phyloP scores from a whole-genome alignment of 768 basidiomycete genomes.

The Tricholomella constricta region DNA sequence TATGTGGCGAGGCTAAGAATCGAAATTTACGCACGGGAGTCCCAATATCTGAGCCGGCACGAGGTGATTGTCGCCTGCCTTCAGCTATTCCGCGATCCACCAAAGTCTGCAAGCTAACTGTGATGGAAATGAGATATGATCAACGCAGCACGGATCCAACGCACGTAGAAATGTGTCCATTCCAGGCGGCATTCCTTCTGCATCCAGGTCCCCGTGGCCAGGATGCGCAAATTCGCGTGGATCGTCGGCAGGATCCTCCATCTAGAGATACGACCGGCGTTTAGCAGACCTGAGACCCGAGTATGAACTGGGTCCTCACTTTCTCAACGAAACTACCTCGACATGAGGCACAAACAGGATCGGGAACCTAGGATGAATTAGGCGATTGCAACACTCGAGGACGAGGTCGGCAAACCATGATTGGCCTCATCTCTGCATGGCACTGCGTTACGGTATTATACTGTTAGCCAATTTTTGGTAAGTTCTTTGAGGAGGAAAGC shows the following conservation, averaged over 20 bases:
- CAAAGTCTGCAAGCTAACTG: slow-evolving; percentile 38
- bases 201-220: slow-evolving; percentile 29
- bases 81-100: slow-evolving; percentile 36
- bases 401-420: slow-evolving; percentile 59
- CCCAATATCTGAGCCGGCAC: slow-evolving; percentile 6
- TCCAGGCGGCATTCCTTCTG: slow-evolving; percentile 36
- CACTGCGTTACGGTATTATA: slow-evolving; percentile 56
- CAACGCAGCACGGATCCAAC: slow-evolving; percentile 15
- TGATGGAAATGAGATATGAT: slow-evolving; percentile 3
- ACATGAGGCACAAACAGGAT: slow-evolving; percentile 85
- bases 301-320: slow-evolving; percentile 36
- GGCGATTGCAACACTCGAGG: slow-evolving; percentile 2
- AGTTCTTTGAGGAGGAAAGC: slow-evolving; percentile 13
- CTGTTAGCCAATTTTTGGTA: not conserved
- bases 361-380: slow-evolving; percentile 56
- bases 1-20: not conserved
- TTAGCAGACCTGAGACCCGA: slow-evolving; percentile 8
- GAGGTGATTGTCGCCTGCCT: slow-evolving; percentile 5
- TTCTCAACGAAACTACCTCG: slow-evolving; percentile 82
- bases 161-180: slow-evolving; percentile 54
- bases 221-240: slow-evolving; percentile 64
- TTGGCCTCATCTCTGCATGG: slow-evolving; percentile 83
- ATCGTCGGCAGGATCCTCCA: slow-evolving; percentile 75
- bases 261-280: slow-evolving; percentile 39
- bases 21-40: slow-evolving; percentile 3